Conservation (phyloP, 108 stramenopile genomes). For the Heterococcus sp. region DNA sequence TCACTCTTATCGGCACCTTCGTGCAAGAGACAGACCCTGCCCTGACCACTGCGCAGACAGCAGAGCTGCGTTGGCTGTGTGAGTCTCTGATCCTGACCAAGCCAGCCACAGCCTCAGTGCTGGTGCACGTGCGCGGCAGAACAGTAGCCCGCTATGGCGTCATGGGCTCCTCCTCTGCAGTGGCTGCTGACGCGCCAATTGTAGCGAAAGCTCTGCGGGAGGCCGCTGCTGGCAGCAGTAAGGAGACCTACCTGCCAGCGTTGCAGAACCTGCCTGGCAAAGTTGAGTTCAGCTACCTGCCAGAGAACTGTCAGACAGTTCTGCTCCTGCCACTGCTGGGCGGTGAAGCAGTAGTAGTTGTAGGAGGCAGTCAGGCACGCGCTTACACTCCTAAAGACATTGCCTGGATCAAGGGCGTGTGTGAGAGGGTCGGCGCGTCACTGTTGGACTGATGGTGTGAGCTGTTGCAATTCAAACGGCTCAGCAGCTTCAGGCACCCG, state of each 20-base stretch:
- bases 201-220: constrained; percentile 15
- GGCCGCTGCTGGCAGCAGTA: constrained; percentile 12
- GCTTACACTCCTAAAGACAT: constrained; percentile 41
- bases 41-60: neutral
- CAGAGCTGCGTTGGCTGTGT: constrained; percentile 26
- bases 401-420: constrained; percentile 37
- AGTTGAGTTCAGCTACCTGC: constrained; percentile 50
- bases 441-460: constrained; percentile 19
- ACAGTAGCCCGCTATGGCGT: constrained; percentile 25
- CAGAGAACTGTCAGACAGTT: constrained; percentile 45
- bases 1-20: constrained; percentile 39
- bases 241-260: constrained; percentile 38
- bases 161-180: constrained; percentile 7
- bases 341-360: constrained; percentile 12
- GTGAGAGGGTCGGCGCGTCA: constrained; percentile 4
- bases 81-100: constrained; percentile 30
- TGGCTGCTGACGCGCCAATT: constrained; percentile 30
- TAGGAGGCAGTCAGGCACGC: constrained; percentile 32
- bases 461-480: too few species aligned
- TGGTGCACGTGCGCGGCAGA: constrained; percentile 15
- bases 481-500: neutral
- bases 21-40: constrained; percentile 21
- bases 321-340: constrained; percentile 32
- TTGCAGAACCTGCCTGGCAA: constrained; percentile 49
- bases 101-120: constrained; percentile 23